Evolutionary conservation across 2,329 filamentous ascomycete genomes (phyloP).

Genomic region (Cryphonectria japonica): DNA sequence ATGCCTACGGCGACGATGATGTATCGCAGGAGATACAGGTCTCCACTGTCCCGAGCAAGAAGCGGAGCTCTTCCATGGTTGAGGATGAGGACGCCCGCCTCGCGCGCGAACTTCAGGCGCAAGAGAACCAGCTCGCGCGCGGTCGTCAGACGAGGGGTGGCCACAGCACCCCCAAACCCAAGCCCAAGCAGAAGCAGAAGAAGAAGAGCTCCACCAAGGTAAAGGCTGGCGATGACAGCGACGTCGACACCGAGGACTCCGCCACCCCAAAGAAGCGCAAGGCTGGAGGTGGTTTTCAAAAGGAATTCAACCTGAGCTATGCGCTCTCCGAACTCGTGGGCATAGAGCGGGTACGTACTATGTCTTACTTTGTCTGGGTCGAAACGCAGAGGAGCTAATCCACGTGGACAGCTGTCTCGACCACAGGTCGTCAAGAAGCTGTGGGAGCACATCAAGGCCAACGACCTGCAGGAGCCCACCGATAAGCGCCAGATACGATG

Average conservation of each 20-base stretch:
- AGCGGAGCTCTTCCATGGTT: conserved; percentile 57
- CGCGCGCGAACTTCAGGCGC: conserved; percentile 86
- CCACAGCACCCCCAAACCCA: conserved; percentile 61
- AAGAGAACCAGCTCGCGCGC: conserved; percentile 75
- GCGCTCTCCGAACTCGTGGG: conserved; percentile 72
- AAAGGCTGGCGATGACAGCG: conserved; percentile 78
- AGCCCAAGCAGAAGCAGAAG: conserved; percentile 48
- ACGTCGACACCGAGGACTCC: conserved; percentile 65
- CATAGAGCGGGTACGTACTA: conserved; percentile 61
- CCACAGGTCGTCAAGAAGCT: conserved; percentile 96
- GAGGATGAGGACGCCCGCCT: conserved; percentile 84
- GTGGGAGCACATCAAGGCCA: conserved; percentile 91
- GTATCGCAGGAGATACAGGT: conserved; percentile 51
- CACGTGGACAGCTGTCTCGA: conserved; percentile 70
- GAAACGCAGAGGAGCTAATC: conserved; percentile 32
- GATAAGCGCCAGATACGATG: conserved; percentile 94
- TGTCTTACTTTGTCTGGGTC: background rate
- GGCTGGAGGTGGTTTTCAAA: conserved; percentile 91
- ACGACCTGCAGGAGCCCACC: conserved; percentile 84
- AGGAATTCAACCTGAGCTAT: conserved; percentile 75
- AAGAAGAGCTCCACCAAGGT: conserved; percentile 77
- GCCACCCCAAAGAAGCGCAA: conserved; percentile 72
- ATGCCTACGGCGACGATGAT: conserved; percentile 38
- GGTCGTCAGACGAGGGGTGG: conserved; percentile 74
- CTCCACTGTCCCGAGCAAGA: conserved; percentile 66